phyloP scores from a whole-genome alignment of 2,329 filamentous ascomycete species.

The Neonectria faginata region DNA sequence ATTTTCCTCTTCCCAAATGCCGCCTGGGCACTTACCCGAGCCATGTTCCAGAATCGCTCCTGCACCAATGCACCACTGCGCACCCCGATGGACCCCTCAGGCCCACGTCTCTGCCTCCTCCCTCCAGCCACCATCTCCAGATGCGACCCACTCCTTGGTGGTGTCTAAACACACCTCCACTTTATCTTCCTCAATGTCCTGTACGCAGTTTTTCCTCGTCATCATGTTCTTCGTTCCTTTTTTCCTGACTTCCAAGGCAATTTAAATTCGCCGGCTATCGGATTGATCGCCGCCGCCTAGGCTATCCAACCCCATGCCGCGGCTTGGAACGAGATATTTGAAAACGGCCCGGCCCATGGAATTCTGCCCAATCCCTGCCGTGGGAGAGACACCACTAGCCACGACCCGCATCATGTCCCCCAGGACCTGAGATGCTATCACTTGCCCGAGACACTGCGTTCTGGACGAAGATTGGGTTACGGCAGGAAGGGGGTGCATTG shows the following conservation, averaged over 20 bases:
- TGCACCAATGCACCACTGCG: slow-evolving; percentile 18
- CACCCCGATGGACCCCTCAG: slow-evolving; percentile 1
- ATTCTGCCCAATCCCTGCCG: slow-evolving; percentile 35
- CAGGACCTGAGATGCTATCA: slow-evolving; percentile 10
- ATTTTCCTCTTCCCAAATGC: slow-evolving; percentile 29
- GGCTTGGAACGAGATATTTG: slow-evolving; percentile 34
- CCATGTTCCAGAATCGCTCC: slow-evolving; percentile 19
- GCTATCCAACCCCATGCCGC: slow-evolving; percentile 27
- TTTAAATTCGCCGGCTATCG: slow-evolving; percentile 25
- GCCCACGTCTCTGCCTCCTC: neutral
- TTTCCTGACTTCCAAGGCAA: slow-evolving; percentile 26
- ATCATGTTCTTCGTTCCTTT: slow-evolving; percentile 6
- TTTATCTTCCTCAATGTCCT: neutral
- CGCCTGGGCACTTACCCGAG: slow-evolving; percentile 16
- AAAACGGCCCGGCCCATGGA: slow-evolving; percentile 42
- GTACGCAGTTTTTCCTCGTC: slow-evolving; percentile 1
- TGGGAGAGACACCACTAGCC: slow-evolving; percentile 25
- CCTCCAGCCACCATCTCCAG: slow-evolving; percentile 7
- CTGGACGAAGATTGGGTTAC: slow-evolving; percentile 2
- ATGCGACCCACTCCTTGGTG: neutral
- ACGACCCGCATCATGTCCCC: slow-evolving; percentile 22
- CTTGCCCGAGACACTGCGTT: slow-evolving; percentile 24
- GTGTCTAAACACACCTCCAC: neutral
- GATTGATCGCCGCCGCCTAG: slow-evolving; percentile 33
- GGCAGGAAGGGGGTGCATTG: slow-evolving; percentile 11